These are phyloP conservation scores for Cutaneotrichosporon cutaneum DNA, from an alignment of 1,284 basidiomycete species.

Conservation along the genomic window DNA sequence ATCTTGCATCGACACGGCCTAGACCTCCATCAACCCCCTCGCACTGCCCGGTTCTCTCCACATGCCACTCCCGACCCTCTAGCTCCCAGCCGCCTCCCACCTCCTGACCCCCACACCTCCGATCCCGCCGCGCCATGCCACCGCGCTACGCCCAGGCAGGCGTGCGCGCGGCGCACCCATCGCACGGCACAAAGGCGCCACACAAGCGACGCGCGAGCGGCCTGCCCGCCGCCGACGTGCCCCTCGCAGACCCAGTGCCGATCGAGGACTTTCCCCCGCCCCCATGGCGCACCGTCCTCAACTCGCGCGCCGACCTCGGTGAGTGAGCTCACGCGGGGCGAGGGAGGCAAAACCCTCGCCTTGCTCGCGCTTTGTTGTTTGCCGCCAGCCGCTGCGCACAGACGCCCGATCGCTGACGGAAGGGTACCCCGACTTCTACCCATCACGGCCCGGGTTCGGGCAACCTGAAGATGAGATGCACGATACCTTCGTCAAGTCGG, in stretches of 20 bases:
- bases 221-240: slow-evolving; percentile 13
- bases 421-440: slow-evolving; percentile 85
- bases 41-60: neutral
- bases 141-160: slow-evolving; percentile 13
- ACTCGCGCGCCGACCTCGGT: slow-evolving; percentile 49
- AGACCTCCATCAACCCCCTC: neutral
- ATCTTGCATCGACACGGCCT: neutral
- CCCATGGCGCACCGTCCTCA: slow-evolving; percentile 47
- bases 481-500: slow-evolving; percentile 73
- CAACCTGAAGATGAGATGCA: slow-evolving; percentile 84
- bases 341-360: neutral
- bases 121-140: slow-evolving; percentile 6
- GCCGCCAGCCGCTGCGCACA: neutral
- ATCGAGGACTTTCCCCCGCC: slow-evolving; percentile 50
- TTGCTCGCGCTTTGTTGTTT: neutral
- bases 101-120: neutral
- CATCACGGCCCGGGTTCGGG: slow-evolving; percentile 73
- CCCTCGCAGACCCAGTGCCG: slow-evolving; percentile 31
- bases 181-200: slow-evolving; percentile 17
- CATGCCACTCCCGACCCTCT: neutral
- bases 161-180: slow-evolving; percentile 14
- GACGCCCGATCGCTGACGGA: slow-evolving; percentile 11
- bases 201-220: slow-evolving; percentile 19
- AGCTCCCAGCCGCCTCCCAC: neutral
- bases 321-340: slow-evolving; percentile 15